Evolutionary conservation across 2,329 filamentous ascomycete species (phyloP).

Genomic region (Nemania diffusa): DNA sequence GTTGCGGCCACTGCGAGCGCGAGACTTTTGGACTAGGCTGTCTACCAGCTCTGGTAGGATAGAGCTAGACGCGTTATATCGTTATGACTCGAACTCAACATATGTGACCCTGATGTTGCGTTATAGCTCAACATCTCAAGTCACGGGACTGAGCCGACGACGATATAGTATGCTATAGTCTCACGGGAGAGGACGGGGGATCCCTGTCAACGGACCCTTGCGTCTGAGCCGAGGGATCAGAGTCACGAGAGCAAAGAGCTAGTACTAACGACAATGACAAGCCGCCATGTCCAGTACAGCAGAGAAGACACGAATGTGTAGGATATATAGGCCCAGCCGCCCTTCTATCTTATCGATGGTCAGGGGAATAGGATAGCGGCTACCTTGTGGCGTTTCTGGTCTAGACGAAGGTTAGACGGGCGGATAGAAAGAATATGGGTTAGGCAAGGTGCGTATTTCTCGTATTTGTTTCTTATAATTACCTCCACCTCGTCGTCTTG

Average conservation of each 20-base stretch:
- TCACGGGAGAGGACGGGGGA: background rate
- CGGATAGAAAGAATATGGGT: slow-evolving; percentile 5
- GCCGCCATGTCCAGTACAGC: background rate
- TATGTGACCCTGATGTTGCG: background rate
- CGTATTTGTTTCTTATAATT: background rate
- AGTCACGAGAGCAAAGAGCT: background rate
- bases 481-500: background rate
- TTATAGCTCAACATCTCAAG: background rate
- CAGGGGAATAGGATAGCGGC: background rate
- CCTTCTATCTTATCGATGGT: background rate
- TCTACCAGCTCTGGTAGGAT: slow-evolving; percentile 11
- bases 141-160: background rate
- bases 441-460: slow-evolving; percentile 10
- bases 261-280: background rate
- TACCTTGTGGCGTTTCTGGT: slow-evolving; percentile 23
- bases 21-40: slow-evolving; percentile 26
- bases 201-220: background rate
- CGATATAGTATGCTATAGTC: background rate
- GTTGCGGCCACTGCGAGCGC: slow-evolving; percentile 37
- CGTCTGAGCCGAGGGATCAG: background rate
- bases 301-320: background rate
- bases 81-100: background rate
- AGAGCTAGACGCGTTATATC: background rate
- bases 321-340: background rate
- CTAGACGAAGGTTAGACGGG: slow-evolving; percentile 14